Conservation (phyloP, 257 asterid species). For the Penstemon davidsonii region DNA sequence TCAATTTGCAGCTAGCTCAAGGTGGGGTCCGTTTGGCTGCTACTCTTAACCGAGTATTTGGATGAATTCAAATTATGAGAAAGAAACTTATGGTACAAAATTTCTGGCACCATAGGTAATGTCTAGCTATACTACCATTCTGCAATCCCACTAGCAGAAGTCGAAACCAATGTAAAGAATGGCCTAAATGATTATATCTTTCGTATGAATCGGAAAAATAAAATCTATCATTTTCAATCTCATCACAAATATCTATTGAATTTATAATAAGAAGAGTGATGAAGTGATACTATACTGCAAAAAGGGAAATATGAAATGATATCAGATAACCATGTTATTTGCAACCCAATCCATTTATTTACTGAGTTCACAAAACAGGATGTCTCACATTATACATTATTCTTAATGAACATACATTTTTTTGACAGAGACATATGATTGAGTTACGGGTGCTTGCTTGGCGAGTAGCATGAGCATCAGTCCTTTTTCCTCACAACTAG, state of each 20-base stretch:
- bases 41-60: conserved; percentile 75
- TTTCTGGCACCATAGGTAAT: background rate
- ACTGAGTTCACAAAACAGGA: background rate
- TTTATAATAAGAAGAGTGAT: too few species aligned
- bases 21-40: conserved; percentile 92
- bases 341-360: conserved; percentile 6
- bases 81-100: background rate
- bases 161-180: too few species aligned
- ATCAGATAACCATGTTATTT: background rate
- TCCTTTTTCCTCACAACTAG: conserved; percentile 49
- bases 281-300: background rate
- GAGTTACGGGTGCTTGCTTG: background rate
- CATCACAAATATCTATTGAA: too few species aligned
- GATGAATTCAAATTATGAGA: conserved; percentile 29
- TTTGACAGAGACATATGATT: background rate
- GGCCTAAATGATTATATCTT: too few species aligned
- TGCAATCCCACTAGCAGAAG: background rate
- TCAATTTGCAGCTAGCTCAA: conserved; percentile 72
- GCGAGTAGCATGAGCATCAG: background rate
- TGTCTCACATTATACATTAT: background rate
- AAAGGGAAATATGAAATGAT: conserved; percentile 12
- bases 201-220: too few species aligned
- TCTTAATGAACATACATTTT: background rate
- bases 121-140: background rate
- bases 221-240: too few species aligned